phyloP scores from a whole-genome alignment of 768 basidiomycete species.

The Lactarius indigo region DNA sequence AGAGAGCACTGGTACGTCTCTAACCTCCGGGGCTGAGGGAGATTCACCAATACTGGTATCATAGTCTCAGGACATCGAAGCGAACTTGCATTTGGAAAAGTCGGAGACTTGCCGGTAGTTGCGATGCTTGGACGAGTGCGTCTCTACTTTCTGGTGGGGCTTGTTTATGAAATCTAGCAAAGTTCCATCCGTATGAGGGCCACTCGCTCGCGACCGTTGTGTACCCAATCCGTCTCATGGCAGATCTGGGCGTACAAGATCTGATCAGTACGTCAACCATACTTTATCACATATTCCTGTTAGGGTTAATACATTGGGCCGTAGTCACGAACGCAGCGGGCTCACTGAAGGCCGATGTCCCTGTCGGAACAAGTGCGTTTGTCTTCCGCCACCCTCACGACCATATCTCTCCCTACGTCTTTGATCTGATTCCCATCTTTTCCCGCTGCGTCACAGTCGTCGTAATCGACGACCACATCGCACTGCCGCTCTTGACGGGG shows the following conservation, averaged over 20 bases:
- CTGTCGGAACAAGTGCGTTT: conserved; percentile 71
- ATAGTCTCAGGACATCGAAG: conserved; percentile 82
- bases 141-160: background rate
- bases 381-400: background rate
- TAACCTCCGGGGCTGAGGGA: background rate
- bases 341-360: conserved; percentile 65
- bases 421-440: background rate
- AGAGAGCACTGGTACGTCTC: conserved; percentile 63
- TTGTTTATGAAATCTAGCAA: conserved; percentile 13
- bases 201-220: conserved; percentile 64
- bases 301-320: background rate
- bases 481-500: conserved; percentile 73
- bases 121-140: conserved; percentile 85
- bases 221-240: conserved; percentile 79
- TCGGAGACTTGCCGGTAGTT: conserved; percentile 77
- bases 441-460: conserved; percentile 52
- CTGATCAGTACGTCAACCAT: conserved; percentile 59
- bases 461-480: conserved; percentile 80
- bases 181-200: conserved; percentile 90
- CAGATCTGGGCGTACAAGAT: conserved; percentile 67
- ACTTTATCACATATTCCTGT: background rate
- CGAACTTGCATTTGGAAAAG: conserved; percentile 71
- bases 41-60: background rate
- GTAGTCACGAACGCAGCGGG: conserved; percentile 89
- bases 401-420: background rate